phyloP scores from a whole-genome alignment of 1,284 basidiomycete species.

The Trichosporon sp. region DNA sequence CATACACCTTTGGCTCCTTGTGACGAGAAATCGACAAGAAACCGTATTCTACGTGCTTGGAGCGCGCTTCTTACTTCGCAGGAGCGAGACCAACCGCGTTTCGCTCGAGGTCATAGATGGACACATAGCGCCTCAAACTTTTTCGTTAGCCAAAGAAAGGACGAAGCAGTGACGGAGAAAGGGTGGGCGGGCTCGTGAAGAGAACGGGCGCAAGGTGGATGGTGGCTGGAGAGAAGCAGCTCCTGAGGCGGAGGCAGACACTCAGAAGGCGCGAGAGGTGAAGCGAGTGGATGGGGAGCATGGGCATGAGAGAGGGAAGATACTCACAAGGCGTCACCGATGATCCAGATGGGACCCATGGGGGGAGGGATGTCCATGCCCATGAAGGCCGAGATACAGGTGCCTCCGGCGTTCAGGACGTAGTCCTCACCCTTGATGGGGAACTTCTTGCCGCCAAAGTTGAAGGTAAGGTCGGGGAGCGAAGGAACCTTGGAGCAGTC shows the following conservation, averaged over 20 bases:
- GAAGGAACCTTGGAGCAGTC: slow-evolving; percentile 81
- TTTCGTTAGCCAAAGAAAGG: background rate
- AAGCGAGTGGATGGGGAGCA: too few species aligned
- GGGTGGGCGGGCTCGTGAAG: too few species aligned
- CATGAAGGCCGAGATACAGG: slow-evolving; percentile 93
- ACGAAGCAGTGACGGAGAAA: background rate
- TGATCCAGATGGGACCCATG: slow-evolving; percentile 86
- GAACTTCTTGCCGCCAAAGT: slow-evolving; percentile 78
- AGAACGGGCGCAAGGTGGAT: too few species aligned
- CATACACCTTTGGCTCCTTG: too few species aligned
- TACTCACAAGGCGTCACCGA: slow-evolving; percentile 65
- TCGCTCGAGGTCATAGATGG: slow-evolving; percentile 85
- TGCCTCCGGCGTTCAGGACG: slow-evolving; percentile 82
- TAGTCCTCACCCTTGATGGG: slow-evolving; percentile 83
- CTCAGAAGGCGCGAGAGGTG: too few species aligned
- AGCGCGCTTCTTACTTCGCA: background rate
- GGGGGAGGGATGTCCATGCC: slow-evolving; percentile 90
- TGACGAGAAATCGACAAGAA: too few species aligned
- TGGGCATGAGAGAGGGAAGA: background rate
- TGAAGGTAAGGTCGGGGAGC: slow-evolving; percentile 86
- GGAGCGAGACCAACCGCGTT: slow-evolving; percentile 53
- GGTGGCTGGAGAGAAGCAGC: too few species aligned
- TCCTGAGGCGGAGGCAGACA: too few species aligned
- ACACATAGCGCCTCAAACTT: slow-evolving; percentile 83
- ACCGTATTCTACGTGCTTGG: too few species aligned